phyloP scores from a whole-genome alignment of 495 filamentous ascomycete species.

The Aspergillus steynii region DNA sequence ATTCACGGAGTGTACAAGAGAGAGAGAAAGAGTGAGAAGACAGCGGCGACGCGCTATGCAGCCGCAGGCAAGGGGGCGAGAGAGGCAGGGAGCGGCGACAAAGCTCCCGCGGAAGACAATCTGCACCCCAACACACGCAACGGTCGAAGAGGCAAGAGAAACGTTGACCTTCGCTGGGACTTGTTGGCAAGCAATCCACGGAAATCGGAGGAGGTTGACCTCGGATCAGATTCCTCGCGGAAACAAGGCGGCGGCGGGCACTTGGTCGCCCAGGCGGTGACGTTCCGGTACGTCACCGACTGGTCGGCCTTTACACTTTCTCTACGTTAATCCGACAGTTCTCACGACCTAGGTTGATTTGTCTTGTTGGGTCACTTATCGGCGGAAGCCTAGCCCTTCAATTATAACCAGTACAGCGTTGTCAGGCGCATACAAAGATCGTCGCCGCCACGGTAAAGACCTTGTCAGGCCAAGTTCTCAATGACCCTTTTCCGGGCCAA shows the following conservation, averaged over 20 bases:
- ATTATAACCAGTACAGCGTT: too few relatives aligned
- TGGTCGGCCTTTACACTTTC: neutral
- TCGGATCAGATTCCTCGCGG: slow-evolving; percentile 1
- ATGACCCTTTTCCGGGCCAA: slow-evolving; percentile 44
- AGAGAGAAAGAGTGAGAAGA: neutral
- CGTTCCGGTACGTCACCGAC: slow-evolving; percentile 20
- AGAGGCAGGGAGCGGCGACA: slow-evolving; percentile 2
- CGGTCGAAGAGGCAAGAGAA: too few relatives aligned
- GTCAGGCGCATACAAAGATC: neutral
- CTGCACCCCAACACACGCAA: neutral
- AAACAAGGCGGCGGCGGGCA: slow-evolving; percentile 10
- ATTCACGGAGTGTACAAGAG: neutral
- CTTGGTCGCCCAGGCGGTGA: slow-evolving; percentile 33
- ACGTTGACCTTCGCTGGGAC: too few relatives aligned
- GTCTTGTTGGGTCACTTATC: too few relatives aligned
- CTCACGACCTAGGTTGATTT: too few relatives aligned
- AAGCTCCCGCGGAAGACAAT: neutral
- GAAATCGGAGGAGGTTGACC: neutral
- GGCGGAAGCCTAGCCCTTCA: too few relatives aligned
- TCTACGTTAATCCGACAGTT: too few relatives aligned
- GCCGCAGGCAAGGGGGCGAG: slow-evolving; percentile 1
- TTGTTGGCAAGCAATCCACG: neutral
- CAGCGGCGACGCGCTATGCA: neutral
- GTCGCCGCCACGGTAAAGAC: too few relatives aligned
- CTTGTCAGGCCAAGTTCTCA: slow-evolving; percentile 20